Conservation (phyloP, 192 early-diverging fungal species). For the Rhizophagus clarus region DNA sequence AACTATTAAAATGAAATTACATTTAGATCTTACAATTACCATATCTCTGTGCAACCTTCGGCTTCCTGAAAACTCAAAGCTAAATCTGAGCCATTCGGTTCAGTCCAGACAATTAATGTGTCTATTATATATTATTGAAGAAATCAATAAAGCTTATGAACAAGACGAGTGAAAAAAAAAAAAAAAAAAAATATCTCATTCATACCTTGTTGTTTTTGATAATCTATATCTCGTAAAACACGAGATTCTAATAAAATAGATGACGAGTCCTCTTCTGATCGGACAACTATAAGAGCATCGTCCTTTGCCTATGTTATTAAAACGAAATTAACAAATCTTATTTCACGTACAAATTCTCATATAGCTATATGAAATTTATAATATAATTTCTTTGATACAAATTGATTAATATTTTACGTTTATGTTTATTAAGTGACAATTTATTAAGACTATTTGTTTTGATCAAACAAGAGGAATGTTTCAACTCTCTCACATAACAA, state of each 20-base stretch:
- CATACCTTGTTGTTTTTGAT: constrained; percentile 86
- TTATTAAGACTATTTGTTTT: no score
- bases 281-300: constrained; percentile 64
- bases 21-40: constrained; percentile 33
- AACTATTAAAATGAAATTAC: neutral
- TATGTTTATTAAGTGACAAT: no score
- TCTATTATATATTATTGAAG: constrained; percentile 53
- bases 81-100: constrained; percentile 73
- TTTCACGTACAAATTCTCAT: constrained; percentile 5
- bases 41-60: constrained; percentile 77
- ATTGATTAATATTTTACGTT: neutral
- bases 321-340: constrained; percentile 1
- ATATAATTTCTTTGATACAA: neutral
- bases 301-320: constrained; percentile 43
- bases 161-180: neutral
- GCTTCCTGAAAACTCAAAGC: constrained; percentile 93
- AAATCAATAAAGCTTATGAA: neutral
- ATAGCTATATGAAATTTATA: neutral
- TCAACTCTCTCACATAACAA: no score
- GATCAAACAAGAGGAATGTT: no score
- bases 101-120: constrained; percentile 94
- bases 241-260: constrained; percentile 71
- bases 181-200: neutral
- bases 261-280: constrained; percentile 61
- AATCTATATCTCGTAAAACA: constrained; percentile 72